Evolutionary conservation across 2,329 filamentous ascomycete genomes (phyloP), one percentile per base, ranked within the genome.

Genomic region (Phialocephala subalpina): DNA sequence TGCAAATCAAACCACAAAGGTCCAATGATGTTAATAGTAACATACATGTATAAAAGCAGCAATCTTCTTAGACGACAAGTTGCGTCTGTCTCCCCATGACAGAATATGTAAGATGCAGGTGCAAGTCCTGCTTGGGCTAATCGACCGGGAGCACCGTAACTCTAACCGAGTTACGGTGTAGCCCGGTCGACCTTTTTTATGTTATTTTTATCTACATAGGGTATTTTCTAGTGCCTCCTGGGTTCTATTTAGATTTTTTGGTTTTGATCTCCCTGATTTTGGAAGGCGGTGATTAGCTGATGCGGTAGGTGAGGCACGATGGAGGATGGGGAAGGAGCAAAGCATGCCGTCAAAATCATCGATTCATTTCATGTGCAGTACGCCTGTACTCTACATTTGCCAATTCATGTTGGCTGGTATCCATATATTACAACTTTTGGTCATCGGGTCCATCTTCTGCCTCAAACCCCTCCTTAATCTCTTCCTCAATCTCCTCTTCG

Each of bases 381-480:
- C 49, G 27, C 2, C 9, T 49, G 25, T 58, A 58, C 40, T 45
- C 20, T 42, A 58, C 57, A 42, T 45, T 45, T 58, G 35, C 57
- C 57, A 38, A 58, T 58, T 4, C 29, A 12, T 27, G 36, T 58
- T 58, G 22, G 36, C 36, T n/a, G 36, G 49, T 53, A 57, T 57
- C 35, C 40, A 29, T 60, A 60, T 20, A 47, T 47, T 59, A 49
- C 58, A 47, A 22, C 18, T 60, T 52, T 52, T 35, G 27, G 11
- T 35, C 49, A 38, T 60, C 61, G 40, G 3, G 49, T 27, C 49
- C 60, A 11, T 70, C 71, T 57, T 72, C 73, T 2, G 62, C 69
- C 62, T 74, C 72, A 64, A 69, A 73, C 6, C 63, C 72, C 53
- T 73, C 69, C 11, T 67, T 64, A n/a, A 71, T 61, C 12, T 69